A percentile compares a stretch with the other conserved stretches of the same genome.
phyloP scores from a whole-genome alignment of 2,329 filamentous ascomycete species.

The Whalleya microplaca region DNA sequence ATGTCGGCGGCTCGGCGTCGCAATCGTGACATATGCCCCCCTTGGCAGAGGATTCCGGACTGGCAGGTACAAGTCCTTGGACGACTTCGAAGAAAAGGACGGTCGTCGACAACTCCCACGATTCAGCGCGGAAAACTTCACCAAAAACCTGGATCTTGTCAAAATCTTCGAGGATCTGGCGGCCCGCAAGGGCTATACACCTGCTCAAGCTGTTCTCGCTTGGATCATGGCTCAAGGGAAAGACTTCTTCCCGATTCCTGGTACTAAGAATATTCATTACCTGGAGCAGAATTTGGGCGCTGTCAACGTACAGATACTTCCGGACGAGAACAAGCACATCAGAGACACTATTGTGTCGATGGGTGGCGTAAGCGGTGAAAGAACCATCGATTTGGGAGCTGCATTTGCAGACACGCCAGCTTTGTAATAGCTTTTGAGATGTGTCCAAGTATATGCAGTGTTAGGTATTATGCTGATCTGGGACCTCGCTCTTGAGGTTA shows the following conservation, averaged over 20 bases:
- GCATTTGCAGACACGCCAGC: slow-evolving; percentile 4
- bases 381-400: slow-evolving; percentile 1
- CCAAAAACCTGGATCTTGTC: slow-evolving; percentile 58
- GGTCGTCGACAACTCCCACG: slow-evolving; percentile 51
- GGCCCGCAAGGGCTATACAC: slow-evolving; percentile 55
- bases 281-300: slow-evolving; percentile 50
- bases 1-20: slow-evolving; percentile 60
- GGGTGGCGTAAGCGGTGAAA: slow-evolving; percentile 10
- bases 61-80: slow-evolving; percentile 48
- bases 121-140: slow-evolving; percentile 54
- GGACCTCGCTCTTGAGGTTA: no score
- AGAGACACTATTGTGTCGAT: slow-evolving; percentile 6
- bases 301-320: slow-evolving; percentile 31
- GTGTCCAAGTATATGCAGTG: no score
- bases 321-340: slow-evolving; percentile 42
- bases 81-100: slow-evolving; percentile 53
- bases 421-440: slow-evolving; percentile 3
- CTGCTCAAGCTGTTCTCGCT: slow-evolving; percentile 62
- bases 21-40: slow-evolving; percentile 61
- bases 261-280: slow-evolving; percentile 51
- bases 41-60: slow-evolving; percentile 63
- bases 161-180: slow-evolving; percentile 54
- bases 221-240: slow-evolving; percentile 65
- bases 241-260: slow-evolving; percentile 63
- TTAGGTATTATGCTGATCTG: no score